phyloP scores from a whole-genome alignment of 352 stramenopile species.

The Phytophthora colocasiae region DNA sequence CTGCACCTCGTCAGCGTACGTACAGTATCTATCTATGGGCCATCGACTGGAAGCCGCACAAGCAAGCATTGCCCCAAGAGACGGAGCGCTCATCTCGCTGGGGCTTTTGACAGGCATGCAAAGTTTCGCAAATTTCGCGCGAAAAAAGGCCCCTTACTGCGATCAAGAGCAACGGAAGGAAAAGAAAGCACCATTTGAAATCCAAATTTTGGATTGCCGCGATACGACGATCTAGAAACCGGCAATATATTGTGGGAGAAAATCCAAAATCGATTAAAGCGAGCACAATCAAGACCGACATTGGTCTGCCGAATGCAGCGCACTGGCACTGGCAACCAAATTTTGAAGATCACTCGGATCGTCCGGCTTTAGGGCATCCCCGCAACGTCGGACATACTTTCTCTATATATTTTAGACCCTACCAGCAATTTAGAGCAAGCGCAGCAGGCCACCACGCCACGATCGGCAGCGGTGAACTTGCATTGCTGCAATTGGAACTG shows the following conservation, averaged over 20 bases:
- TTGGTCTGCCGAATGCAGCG: constrained; percentile 6
- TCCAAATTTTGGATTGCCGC: constrained; percentile 18
- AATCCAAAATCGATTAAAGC: constrained; percentile 38
- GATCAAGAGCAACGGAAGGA: not conserved
- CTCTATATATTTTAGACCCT: not conserved
- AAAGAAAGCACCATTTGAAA: constrained; percentile 16
- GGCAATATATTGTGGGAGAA: constrained; percentile 31
- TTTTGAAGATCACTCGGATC: constrained; percentile 17
- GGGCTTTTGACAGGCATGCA: constrained; percentile 23
- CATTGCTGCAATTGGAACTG: constrained; percentile 6
- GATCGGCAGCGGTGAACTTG: constrained; percentile 9
- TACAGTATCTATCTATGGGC: constrained; percentile 9
- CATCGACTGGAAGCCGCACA: constrained; percentile 25
- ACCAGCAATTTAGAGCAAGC: not conserved
- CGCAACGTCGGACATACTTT: constrained; percentile 12
- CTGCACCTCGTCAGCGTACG: constrained; percentile 14
- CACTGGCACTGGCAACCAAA: constrained; percentile 24
- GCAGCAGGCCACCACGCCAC: constrained; percentile 13
- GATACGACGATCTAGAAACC: constrained; percentile 17
- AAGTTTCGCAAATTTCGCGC: constrained; percentile 19
- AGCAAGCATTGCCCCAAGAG: constrained; percentile 28
- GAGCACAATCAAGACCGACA: not conserved
- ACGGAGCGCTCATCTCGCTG: constrained; percentile 33
- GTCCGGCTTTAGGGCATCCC: constrained; percentile 25
- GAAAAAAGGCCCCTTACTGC: constrained; percentile 12